Evolutionary conservation across 345 rosid genomes (phyloP).

Genomic region (Eucalyptus rudis): DNA sequence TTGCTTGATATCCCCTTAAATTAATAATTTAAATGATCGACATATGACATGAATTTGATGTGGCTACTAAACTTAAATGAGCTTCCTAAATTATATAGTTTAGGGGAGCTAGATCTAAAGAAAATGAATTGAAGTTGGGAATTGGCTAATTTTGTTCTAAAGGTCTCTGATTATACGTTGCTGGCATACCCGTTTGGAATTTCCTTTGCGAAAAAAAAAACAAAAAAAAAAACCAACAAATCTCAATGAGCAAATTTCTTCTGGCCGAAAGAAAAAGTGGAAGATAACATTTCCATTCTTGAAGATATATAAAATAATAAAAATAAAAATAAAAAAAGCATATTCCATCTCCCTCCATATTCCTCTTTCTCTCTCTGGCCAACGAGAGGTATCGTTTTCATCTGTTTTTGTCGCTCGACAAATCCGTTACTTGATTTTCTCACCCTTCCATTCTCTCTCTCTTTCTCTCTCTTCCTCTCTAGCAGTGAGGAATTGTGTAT

Average conservation of each 20-base stretch:
- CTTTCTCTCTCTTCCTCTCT: neutral
- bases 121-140: neutral
- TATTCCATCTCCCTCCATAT: neutral
- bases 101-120: accelerated
- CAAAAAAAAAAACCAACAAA: no score
- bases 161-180: neutral
- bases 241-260: neutral
- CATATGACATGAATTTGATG: accelerated
- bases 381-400: neutral
- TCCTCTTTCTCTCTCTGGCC: neutral
- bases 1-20: neutral
- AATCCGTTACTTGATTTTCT: neutral
- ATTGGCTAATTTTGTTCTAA: neutral
- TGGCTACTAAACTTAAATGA: neutral
- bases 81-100: neutral
- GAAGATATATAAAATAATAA: neutral
- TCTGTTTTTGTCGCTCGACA: neutral
- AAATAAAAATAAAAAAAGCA: neutral
- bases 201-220: neutral
- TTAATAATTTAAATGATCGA: neutral
- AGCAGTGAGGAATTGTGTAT: neutral
- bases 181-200: neutral
- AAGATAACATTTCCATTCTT: neutral
- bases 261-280: neutral
- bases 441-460: neutral